A percentile compares a stretch with the other conserved stretches of the same genome.
phyloP scores from a whole-genome alignment of 2,329 filamentous ascomycete species.

The Xylaria sp. region DNA sequence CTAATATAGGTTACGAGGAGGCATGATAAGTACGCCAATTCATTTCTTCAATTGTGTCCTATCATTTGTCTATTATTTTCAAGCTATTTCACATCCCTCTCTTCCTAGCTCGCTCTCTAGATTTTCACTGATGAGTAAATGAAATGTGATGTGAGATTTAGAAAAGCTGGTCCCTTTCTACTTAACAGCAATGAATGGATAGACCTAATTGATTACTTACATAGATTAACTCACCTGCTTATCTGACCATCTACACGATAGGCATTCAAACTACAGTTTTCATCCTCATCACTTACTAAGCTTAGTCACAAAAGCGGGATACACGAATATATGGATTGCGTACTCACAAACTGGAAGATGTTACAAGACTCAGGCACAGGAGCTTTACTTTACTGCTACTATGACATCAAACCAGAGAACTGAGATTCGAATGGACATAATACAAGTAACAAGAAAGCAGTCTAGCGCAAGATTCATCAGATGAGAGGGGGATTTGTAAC shows the following conservation, averaged over 20 bases:
- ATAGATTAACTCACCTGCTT: no score
- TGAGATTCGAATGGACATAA: not conserved
- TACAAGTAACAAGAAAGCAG: not conserved
- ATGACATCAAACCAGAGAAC: not conserved
- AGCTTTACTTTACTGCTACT: not conserved
- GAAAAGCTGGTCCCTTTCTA: not conserved
- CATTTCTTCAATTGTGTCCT: not conserved
- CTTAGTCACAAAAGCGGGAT: no score
- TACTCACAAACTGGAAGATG: not conserved
- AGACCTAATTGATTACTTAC: not conserved
- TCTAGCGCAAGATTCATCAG: not conserved
- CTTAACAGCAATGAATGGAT: no score
- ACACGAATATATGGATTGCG: not conserved
- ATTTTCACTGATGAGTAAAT: not conserved
- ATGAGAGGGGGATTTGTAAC: constrained; percentile 9
- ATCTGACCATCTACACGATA: no score
- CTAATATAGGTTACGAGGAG: not conserved
- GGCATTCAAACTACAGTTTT: no score
- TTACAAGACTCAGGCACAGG: not conserved
- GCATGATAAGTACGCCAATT: not conserved
- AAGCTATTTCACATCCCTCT: not conserved
- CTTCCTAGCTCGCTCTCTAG: not conserved
- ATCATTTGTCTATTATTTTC: no score
- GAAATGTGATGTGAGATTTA: not conserved
- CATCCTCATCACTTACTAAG: no score